A percentile compares a stretch with the other conserved stretches of the same genome.
These are phyloP conservation scores for Penicillium sp. DNA, from an alignment of 2,329 filamentous ascomycete species.

Conservation along the genomic window DNA sequence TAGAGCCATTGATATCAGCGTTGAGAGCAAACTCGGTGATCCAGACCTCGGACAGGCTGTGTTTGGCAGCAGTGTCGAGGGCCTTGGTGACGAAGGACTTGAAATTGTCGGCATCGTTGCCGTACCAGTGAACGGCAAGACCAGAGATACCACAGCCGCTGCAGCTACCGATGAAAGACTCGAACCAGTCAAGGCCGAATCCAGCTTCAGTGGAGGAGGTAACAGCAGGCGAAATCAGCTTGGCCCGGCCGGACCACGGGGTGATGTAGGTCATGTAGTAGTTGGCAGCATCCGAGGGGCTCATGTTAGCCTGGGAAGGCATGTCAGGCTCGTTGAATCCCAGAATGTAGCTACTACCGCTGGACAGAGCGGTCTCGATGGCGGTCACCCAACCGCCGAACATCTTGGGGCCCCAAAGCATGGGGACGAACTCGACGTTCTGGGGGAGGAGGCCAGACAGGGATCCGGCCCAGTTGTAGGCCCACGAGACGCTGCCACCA, in stretches of 20 bases:
- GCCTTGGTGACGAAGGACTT: constrained; percentile 39
- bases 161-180: constrained; percentile 41
- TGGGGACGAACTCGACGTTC: constrained; percentile 45
- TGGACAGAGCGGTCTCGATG: constrained; percentile 34
- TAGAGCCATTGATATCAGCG: constrained; percentile 25
- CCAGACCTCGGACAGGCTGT: constrained; percentile 44
- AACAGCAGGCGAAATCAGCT: constrained; percentile 42
- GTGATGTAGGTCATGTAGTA: constrained; percentile 41
- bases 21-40: constrained; percentile 46
- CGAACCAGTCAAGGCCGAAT: constrained; percentile 43
- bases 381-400: constrained; percentile 36
- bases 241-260: constrained; percentile 35
- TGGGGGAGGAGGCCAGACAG: constrained; percentile 30
- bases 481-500: constrained; percentile 38
- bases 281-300: constrained; percentile 35
- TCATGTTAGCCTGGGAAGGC: constrained; percentile 39
- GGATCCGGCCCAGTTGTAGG: constrained; percentile 46
- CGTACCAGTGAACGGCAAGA: constrained; percentile 49
- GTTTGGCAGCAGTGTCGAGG: constrained; percentile 30
- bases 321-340: constrained; percentile 51
- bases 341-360: constrained; percentile 39
- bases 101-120: constrained; percentile 34
- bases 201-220: constrained; percentile 36
- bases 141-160: constrained; percentile 40
- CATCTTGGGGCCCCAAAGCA: constrained; percentile 45